Evolutionary conservation across 805 yeast species (phyloP), one percentile per base, ranked within the genome.

Genomic region (Saccharomycopsis microspora): DNA sequence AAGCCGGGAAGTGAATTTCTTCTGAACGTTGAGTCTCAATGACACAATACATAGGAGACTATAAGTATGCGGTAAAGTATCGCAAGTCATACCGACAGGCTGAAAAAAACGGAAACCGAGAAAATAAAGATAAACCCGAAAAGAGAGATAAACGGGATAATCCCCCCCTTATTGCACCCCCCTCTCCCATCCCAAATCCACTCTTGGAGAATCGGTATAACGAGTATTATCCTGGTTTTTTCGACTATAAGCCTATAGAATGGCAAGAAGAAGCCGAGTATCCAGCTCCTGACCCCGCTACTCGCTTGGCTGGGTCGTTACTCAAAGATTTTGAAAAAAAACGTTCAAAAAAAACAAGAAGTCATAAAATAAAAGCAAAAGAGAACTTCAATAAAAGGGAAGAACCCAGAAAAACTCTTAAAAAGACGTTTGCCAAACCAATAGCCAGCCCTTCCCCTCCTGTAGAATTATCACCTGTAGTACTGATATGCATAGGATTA

Each of bases 31-130:
- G 27, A 9, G 27, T 38, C 8, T 38, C 41, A 9, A 8, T 38
- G 9, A 38, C 41, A 36, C 37, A 39, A 27, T 46, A 47, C 32
- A 6, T 11, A 29, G 47, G 51, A 5, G 51, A 47, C 42, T 47
- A 47, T 39, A 47, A 47, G 41, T 47, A 47, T 32, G 41, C 51
- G n/a, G 48, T 47, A 10, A 47, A 47, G 33, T 47, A 47, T 32
- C 29, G 32, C n/a, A 30, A 31, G 9, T 36, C 19, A 19, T 19
- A 19, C 19, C 19, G 19, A 19, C 19, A 19, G 19, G 19, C 19
- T 19, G 19, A 19, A 19, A 19, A 19, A 19, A 19, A 19, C 19
- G 19, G 19, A 19, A 19, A 19, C 1, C 19, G 19, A 19, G 19
- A 19, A 19, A 19, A 19, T 1, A 19, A 19, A 2, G 19, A 19